A percentile compares a stretch with the other conserved stretches of the same genome.
Evolutionary conservation across 805 yeast genomes (phyloP).

Genomic region (Saccharomycopsis sp.): DNA sequence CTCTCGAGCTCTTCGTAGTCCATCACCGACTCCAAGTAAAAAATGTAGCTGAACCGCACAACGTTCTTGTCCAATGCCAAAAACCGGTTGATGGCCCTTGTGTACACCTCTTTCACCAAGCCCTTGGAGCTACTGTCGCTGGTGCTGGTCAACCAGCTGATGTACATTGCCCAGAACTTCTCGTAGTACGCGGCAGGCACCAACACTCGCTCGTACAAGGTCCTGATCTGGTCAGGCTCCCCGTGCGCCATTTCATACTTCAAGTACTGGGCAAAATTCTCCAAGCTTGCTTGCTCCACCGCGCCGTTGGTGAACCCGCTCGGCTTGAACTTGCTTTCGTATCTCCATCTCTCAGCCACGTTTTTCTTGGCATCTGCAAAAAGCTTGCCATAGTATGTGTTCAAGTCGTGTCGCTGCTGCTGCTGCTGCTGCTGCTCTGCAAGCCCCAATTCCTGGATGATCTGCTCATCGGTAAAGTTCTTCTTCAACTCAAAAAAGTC

Average conservation of each 20-base stretch:
- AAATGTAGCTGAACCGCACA: conserved; percentile 14
- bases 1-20: conserved; percentile 7
- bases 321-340: conserved; percentile 55
- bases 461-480: conserved; percentile 14
- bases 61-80: conserved; percentile 24
- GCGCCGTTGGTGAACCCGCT: conserved; percentile 46
- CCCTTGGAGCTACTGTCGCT: no score
- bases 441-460: conserved; percentile 23
- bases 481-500: conserved; percentile 22
- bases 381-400: conserved; percentile 33
- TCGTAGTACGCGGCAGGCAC: conserved; percentile 55
- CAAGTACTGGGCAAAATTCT: conserved; percentile 57
- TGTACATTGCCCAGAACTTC: conserved; percentile 61
- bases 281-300: conserved; percentile 34
- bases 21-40: conserved; percentile 13
- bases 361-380: conserved; percentile 40
- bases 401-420: no score
- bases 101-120: conserved; percentile 35
- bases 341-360: conserved; percentile 60
- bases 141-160: conserved; percentile 41
- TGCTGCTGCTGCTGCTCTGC: conserved; percentile 25
- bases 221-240: conserved; percentile 28
- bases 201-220: conserved; percentile 64
- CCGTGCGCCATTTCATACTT: conserved; percentile 31
- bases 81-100: conserved; percentile 40